Evolutionary conservation across 129 eudicot species (phyloP).

Genomic region (Erigeron canadensis): DNA sequence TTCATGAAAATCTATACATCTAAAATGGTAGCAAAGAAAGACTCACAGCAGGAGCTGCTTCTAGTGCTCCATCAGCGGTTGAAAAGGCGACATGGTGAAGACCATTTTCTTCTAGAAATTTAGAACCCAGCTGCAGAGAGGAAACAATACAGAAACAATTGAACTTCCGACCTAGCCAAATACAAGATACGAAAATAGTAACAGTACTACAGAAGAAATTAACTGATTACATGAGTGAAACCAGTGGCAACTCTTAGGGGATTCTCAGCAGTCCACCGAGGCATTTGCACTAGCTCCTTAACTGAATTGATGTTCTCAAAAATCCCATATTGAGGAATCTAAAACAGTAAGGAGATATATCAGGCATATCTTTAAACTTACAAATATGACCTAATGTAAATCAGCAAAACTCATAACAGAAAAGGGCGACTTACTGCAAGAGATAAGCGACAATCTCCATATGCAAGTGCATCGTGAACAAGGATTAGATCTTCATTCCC

Average conservation of each 20-base stretch:
- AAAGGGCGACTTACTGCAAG: conserved; percentile 59
- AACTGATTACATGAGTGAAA: conserved; percentile 74
- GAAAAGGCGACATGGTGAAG: conserved; percentile 78
- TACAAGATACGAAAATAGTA: not conserved
- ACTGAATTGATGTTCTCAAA: conserved; percentile 80
- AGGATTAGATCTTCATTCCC: conserved; percentile 84
- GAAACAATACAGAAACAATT: conserved; percentile 3
- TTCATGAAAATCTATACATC: conserved; percentile 6
- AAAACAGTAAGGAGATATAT: conserved; percentile 18
- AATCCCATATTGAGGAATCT: conserved; percentile 93
- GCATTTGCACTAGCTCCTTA: conserved; percentile 83
- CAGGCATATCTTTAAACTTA: conserved; percentile 6
- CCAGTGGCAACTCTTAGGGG: conserved; percentile 97
- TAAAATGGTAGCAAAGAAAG: conserved; percentile 2
- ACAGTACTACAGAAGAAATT: conserved; percentile 41
- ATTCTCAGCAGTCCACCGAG: conserved; percentile 88
- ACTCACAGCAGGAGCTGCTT: conserved; percentile 99
- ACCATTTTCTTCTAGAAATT: conserved; percentile 87
- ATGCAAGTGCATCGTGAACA: conserved; percentile 88
- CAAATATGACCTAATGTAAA: not conserved
- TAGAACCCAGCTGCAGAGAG: conserved; percentile 68
- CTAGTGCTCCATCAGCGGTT: conserved; percentile 97
- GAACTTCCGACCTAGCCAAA: not conserved
- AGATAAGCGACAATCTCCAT: conserved; percentile 91
- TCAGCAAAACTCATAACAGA: not conserved